Evolutionary conservation across 257 asterid species (phyloP), one percentile per base, ranked within the genome.

Genomic region (Fraxinus excelsior): DNA sequence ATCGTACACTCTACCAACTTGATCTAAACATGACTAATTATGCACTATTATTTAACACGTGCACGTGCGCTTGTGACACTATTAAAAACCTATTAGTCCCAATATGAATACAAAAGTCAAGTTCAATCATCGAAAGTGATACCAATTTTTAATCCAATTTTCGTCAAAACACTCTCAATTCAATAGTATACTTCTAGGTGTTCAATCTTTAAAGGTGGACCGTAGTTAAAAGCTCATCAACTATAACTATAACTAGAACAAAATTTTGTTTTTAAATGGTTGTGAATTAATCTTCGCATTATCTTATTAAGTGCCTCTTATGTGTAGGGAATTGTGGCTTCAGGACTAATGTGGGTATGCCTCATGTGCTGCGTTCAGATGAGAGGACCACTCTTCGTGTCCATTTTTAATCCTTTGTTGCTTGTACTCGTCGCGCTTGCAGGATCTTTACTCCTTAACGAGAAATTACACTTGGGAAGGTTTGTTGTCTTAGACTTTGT

Each of bases 311-410:
- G 96, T 65, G 94, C 89, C 5, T 0, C 21, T 2, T 31, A 1
- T 51, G 18, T 80, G 84, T 65, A 91, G 98, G 97, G 97, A 31
- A 71, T 85, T 0, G 3, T 90, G 4, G 89, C 78, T 19, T 86
- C 96, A 0, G 96, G 95, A 60, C 1, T 94, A 8, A 74, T 88
- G 81, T 81, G 86, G 82, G 81, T 76, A 4, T 42, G 89, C 73
- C 76, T 53, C 37, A 91, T 86, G 89, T 79, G 82, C 29, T 83
- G 89, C 5, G 88, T 94, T 0, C 86, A 87, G 26, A 89, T 82
- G 95, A 86, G 86, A 70, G 97, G 98, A 1, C 98, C 98, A 0
- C 29, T 90, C 3, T 94, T 79, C 19, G 96, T 92, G 0, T 94
- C 98, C 0, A 73, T 88, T 69, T 94, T 94, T 70, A 89, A 79